phyloP scores from a whole-genome alignment of 2,329 filamentous ascomycete genomes.

The Botrytis cinerea region DNA sequence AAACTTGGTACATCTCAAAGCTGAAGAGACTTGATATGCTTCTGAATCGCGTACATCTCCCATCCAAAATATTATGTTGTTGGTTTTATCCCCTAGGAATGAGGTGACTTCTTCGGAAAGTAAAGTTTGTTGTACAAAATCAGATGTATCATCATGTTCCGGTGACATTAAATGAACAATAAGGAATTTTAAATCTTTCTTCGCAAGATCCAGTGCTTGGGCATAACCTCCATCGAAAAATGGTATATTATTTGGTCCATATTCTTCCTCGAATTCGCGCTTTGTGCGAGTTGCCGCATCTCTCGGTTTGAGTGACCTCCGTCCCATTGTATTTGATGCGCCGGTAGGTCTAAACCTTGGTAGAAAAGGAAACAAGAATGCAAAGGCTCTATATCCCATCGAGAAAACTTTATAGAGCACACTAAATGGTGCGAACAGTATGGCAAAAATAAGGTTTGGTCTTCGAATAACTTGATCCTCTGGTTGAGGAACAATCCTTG shows the following conservation, averaged over 20 bases:
- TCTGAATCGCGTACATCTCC: constrained; percentile 92
- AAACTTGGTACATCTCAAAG: constrained; percentile 87
- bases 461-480: constrained; percentile 64
- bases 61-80: constrained; percentile 87
- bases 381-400: constrained; percentile 69
- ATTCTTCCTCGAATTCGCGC: constrained; percentile 93
- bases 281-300: constrained; percentile 89
- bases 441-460: constrained; percentile 67
- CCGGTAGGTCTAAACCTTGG: constrained; percentile 61
- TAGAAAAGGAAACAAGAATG: constrained; percentile 78
- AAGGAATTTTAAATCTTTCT: constrained; percentile 87
- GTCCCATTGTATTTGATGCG: constrained; percentile 63
- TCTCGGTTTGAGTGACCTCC: constrained; percentile 76
- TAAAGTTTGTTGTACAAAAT: constrained; percentile 81
- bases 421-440: constrained; percentile 81
- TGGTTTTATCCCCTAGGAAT: constrained; percentile 72
- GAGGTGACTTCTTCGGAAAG: constrained; percentile 71
- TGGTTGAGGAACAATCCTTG: constrained; percentile 78
- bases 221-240: constrained; percentile 91
- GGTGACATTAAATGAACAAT: constrained; percentile 86
- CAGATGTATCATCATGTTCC: constrained; percentile 88
- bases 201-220: constrained; percentile 85
- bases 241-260: constrained; percentile 69
- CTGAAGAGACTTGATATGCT: constrained; percentile 87
- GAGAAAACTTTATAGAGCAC: constrained; percentile 73